Evolutionary conservation across 2,329 filamentous ascomycete species (phyloP).

Genomic region (Aspergillus caelatus): DNA sequence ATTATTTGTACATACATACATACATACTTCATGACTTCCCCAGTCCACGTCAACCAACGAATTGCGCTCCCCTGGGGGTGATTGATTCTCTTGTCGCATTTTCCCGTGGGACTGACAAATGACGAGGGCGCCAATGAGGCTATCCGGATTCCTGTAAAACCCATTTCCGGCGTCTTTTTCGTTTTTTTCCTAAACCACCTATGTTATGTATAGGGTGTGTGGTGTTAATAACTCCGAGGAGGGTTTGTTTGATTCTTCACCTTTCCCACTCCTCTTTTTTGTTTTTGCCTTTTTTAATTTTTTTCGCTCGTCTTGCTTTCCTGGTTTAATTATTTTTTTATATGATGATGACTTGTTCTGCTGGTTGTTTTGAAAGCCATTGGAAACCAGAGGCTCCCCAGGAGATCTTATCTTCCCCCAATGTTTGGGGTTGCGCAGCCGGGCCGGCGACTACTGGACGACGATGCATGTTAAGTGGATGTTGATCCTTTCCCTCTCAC

Average conservation of each 20-base stretch:
- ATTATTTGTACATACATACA: constrained; percentile 1
- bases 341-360: not conserved
- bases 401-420: constrained; percentile 15
- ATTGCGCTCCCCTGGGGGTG: not conserved
- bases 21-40: not conserved
- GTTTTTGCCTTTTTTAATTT: not conserved
- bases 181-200: not conserved
- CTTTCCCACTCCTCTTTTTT: not conserved
- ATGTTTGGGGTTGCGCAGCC: constrained; percentile 19
- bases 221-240: not conserved
- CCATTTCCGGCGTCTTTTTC: not conserved
- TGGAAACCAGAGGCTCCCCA: constrained; percentile 8
- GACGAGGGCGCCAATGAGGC: constrained; percentile 3
- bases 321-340: not conserved
- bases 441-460: constrained; percentile 14
- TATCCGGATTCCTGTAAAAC: not conserved
- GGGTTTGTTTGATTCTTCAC: not conserved
- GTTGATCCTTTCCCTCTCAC: constrained; percentile 20
- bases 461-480: constrained; percentile 13
- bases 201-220: not conserved
- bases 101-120: not conserved
- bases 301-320: not conserved
- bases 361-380: not conserved
- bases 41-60: constrained; percentile 3
- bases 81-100: not conserved